Evolutionary conservation across 345 rosid species (phyloP).

Genomic region (Citrus glauca): DNA sequence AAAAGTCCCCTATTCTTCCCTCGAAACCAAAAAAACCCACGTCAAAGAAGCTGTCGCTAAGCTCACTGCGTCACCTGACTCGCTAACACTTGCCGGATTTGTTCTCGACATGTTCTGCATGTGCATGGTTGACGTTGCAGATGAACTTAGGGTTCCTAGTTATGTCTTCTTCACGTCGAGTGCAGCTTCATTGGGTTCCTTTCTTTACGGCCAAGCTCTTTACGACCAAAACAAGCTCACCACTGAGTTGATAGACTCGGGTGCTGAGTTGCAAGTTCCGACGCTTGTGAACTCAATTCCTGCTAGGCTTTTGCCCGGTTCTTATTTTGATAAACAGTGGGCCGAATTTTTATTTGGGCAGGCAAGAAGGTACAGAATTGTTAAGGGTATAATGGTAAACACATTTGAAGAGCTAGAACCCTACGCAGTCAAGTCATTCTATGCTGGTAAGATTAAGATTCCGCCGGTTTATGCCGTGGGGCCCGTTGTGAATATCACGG

Average conservation of each 20-base stretch:
- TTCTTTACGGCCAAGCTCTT: conserved; percentile 16
- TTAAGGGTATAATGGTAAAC: conserved; percentile 48
- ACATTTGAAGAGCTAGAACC: conserved; percentile 48
- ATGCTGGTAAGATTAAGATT: not conserved
- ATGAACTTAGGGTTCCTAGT: conserved; percentile 38
- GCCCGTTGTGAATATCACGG: conserved; percentile 40
- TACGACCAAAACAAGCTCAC: conserved; percentile 17
- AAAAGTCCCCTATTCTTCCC: not conserved
- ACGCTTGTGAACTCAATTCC: conserved; percentile 31
- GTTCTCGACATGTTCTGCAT: conserved; percentile 56
- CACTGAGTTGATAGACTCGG: conserved; percentile 31
- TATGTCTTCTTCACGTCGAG: conserved; percentile 45
- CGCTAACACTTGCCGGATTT: conserved; percentile 40
- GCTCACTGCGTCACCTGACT: conserved; percentile 11
- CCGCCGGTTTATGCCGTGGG: conserved; percentile 49
- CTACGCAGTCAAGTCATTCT: conserved; percentile 17
- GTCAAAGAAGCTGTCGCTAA: conserved; percentile 26
- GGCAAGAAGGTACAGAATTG: conserved; percentile 14
- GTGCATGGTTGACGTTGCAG: conserved; percentile 44
- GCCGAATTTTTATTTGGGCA: fast-evolving
- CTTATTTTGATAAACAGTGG: not conserved
- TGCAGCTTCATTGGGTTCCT: conserved; percentile 34
- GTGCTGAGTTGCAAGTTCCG: conserved; percentile 28
- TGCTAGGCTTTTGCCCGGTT: conserved; percentile 28
- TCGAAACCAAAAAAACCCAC: conserved; percentile 27